These are phyloP conservation scores for Acer saccharum DNA, from an alignment of 345 rosid genomes.

Conservation along the genomic window DNA sequence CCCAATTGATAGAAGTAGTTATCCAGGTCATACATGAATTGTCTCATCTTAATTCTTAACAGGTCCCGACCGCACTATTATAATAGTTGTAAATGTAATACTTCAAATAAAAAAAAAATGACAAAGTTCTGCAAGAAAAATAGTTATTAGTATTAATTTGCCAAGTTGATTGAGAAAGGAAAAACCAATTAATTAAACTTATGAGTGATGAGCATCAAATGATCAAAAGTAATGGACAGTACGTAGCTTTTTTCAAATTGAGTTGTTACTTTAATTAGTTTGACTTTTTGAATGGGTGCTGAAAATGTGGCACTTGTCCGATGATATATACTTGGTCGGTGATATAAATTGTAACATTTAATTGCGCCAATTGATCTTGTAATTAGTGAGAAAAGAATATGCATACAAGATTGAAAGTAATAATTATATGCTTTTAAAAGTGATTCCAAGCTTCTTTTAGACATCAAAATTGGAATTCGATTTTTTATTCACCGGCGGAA, in stretches of 20 bases:
- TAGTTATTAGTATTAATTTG: neutral
- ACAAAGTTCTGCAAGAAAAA: neutral
- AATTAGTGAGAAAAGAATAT: slow-evolving; percentile 22
- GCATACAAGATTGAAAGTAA: slow-evolving; percentile 10
- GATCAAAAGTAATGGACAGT: neutral
- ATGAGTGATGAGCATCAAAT: neutral
- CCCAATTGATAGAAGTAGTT: too few relatives aligned
- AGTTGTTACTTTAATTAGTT: neutral
- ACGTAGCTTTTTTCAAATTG: neutral
- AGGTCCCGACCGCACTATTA: too few relatives aligned
- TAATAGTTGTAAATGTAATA: too few relatives aligned
- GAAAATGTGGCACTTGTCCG: neutral
- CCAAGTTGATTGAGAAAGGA: neutral
- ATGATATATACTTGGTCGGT: neutral
- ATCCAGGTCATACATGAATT: too few relatives aligned
- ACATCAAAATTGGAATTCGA: slow-evolving; percentile 10
- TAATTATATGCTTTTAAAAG: slow-evolving; percentile 23
- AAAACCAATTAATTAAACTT: neutral
- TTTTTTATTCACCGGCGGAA: neutral
- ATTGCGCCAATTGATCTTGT: neutral
- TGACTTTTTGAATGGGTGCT: neutral
- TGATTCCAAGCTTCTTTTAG: slow-evolving; percentile 17
- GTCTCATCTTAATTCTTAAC: too few relatives aligned
- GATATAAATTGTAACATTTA: neutral
- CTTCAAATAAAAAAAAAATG: neutral